Evolutionary conservation across 176 grass and related monocot genomes (phyloP), one percentile per base, ranked within the genome.

Genomic region (Zizania latifolia): DNA sequence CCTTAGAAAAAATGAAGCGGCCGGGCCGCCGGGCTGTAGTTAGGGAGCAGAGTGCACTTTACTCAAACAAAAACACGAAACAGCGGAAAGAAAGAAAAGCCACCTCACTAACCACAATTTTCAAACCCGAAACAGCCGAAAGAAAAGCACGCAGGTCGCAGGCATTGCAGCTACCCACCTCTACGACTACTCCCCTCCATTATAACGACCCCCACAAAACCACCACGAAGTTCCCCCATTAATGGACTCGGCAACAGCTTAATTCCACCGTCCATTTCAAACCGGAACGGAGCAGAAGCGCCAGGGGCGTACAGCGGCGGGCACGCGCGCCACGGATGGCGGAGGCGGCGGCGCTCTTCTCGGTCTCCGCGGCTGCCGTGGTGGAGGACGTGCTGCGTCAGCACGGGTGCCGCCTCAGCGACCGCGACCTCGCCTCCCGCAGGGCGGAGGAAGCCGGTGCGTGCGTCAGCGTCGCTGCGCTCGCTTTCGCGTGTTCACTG

Each of bases 381-480:
- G 85, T 99, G 29, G 95, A 99, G 76, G 95, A 99, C 68, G 92
- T 99, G 45, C 84, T 99, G 50, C 86, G 89, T 74, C 82, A 89
- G 84, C 92, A 99, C 65, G 89, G 92, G 35, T 92, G 84, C 76
- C 90, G 78, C 79, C 87, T 92, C 70, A 90, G 72, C 79, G 95
- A 99, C 55, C 75, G 84, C 57, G 89, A 92, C 83, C 84, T 99
- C 75, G 95, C 92, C 41, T 99, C 89, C 17, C 89, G 89, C 70
- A 84, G 90, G 81, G 82, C 95, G 30, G 87, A 92, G 72, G 95
- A 99, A 72, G 81, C 92, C 68, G 95, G 95, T 99, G 68, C 70
- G 48, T 51, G 55, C 28, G 36, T 71, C 54, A 35, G n/a, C n/a
- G 16, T 28, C 33, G 29, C 24, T 7, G 15, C 60, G 11, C 14